Percentiles rank a stretch among this genome's conserved stretches.
Evolutionary conservation across 257 asterid genomes (phyloP).

Genomic region (Plectranthus barbatus): DNA sequence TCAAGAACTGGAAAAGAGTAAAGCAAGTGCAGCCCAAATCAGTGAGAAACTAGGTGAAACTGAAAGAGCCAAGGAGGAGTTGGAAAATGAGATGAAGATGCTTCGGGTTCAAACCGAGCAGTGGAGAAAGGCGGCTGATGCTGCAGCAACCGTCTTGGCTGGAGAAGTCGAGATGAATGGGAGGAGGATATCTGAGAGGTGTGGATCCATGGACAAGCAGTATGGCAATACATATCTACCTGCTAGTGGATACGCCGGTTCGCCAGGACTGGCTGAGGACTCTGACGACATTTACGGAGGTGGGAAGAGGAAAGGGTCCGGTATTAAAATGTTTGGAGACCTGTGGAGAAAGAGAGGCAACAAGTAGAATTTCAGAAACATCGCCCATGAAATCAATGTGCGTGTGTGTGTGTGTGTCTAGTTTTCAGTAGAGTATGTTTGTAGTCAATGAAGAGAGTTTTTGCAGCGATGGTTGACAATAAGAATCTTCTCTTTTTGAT

Average conservation of each 20-base stretch:
- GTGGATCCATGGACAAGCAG: slow-evolving; percentile 91
- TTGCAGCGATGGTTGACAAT: no score
- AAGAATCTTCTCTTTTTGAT: no score
- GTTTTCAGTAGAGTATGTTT: background rate
- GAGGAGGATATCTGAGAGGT: slow-evolving; percentile 70
- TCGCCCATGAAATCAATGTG: background rate
- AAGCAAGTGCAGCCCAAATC: slow-evolving; percentile 14
- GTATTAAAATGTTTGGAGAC: slow-evolving; percentile 82
- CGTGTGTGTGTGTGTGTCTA: slow-evolving; percentile 1
- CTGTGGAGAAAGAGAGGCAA: slow-evolving; percentile 86
- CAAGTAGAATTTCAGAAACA: slow-evolving; percentile 29
- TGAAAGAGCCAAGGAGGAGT: slow-evolving; percentile 47
- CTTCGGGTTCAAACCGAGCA: slow-evolving; percentile 84
- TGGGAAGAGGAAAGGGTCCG: slow-evolving; percentile 62
- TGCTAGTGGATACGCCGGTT: slow-evolving; percentile 31
- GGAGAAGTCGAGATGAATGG: slow-evolving; percentile 60
- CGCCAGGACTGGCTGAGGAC: slow-evolving; percentile 50
- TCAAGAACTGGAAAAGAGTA: slow-evolving; percentile 58
- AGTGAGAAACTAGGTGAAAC: slow-evolving; percentile 42
- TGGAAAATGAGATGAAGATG: slow-evolving; percentile 81
- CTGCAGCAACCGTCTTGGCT: slow-evolving; percentile 75
- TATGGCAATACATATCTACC: slow-evolving; percentile 35
- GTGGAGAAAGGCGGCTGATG: slow-evolving; percentile 98
- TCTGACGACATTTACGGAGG: slow-evolving; percentile 49
- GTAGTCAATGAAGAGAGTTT: no score